These are phyloP conservation scores for Verticillium isaacii DNA, from an alignment of 2,329 filamentous ascomycete genomes.

Conservation along the genomic window DNA sequence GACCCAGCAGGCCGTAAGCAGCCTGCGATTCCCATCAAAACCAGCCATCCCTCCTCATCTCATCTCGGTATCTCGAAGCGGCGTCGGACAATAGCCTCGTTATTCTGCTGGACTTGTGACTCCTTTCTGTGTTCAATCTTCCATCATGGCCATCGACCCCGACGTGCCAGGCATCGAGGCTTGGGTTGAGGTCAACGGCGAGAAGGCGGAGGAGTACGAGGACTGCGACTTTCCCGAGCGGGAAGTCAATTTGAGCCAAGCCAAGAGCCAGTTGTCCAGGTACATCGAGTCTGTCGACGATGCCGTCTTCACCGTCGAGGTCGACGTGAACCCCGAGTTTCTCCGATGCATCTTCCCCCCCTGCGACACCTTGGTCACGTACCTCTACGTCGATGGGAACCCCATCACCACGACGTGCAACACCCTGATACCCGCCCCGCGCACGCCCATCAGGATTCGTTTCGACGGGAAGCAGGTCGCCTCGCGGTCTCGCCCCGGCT, in stretches of 20 bases:
- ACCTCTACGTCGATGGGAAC: conserved; percentile 14
- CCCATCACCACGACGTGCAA: not conserved
- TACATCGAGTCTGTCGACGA: conserved; percentile 17
- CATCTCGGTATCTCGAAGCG: too few species aligned
- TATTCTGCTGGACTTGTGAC: too few species aligned
- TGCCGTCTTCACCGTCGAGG: conserved; percentile 11
- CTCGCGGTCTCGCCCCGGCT: not conserved
- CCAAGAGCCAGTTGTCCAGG: conserved; percentile 1
- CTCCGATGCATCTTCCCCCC: not conserved
- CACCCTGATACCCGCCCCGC: not conserved
- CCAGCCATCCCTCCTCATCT: too few species aligned
- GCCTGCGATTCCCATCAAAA: too few species aligned
- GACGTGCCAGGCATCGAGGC: conserved; percentile 17
- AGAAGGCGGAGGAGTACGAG: conserved; percentile 13
- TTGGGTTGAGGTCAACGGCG: conserved; percentile 15
- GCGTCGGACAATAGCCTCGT: too few species aligned
- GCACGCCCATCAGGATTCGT: not conserved
- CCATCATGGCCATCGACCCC: conserved; percentile 17
- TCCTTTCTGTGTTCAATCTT: too few species aligned
- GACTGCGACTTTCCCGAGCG: conserved; percentile 8
- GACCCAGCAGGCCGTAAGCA: too few species aligned
- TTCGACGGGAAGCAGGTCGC: not conserved
- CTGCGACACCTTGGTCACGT: conserved; percentile 10
- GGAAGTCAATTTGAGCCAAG: not conserved
- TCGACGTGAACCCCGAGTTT: not conserved